phyloP scores from a whole-genome alignment of 306 rosid species.

The Comarum palustre region DNA sequence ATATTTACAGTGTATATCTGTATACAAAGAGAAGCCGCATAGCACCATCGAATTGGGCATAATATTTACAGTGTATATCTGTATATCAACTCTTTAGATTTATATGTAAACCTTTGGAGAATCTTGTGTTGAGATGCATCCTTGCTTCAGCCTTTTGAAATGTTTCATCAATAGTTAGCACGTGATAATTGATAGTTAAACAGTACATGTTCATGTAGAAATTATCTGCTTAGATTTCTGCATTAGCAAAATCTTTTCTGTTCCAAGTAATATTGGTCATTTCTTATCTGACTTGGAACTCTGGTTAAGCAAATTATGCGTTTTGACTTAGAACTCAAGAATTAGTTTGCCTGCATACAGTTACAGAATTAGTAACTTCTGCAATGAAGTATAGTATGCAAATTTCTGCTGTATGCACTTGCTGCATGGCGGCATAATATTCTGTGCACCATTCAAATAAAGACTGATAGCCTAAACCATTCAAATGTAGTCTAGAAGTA shows the following conservation, averaged over 20 bases:
- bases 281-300: neutral
- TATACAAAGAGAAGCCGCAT: conserved; percentile 51
- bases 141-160: conserved; percentile 1
- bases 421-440: neutral
- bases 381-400: too few relatives aligned
- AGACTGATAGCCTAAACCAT: neutral
- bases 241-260: conserved; percentile 2
- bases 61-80: neutral
- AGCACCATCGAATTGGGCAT: conserved; percentile 1
- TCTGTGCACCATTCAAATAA: neutral
- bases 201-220: neutral
- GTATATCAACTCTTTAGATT: conserved; percentile 6
- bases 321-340: neutral
- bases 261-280: neutral
- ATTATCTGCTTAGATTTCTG: neutral
- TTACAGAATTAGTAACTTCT: neutral
- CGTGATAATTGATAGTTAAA: neutral
- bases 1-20: neutral
- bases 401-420: too few relatives aligned
- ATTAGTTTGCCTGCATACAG: neutral
- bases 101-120: neutral
- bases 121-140: conserved; percentile 9
- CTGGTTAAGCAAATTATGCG: neutral
- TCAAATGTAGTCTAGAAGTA: neutral
- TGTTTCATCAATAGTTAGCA: conserved; percentile 9